Evolutionary conservation across 768 basidiomycete species (phyloP), one percentile per base, ranked within the genome.

Genomic region (Boletus rubropictus): DNA sequence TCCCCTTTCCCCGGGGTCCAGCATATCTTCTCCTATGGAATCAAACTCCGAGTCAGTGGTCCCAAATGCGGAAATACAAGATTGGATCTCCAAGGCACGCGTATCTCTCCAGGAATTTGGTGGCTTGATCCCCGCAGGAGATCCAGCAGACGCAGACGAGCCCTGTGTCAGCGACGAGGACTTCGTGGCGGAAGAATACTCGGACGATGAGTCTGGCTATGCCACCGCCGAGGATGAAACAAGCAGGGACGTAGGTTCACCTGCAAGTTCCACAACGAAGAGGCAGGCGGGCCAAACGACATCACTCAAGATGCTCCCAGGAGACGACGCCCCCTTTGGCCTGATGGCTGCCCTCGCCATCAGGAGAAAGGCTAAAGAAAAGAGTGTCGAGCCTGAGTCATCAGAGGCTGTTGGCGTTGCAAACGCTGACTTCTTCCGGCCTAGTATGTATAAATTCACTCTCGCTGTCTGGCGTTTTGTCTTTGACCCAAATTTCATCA

Each of bases 71-170:
- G 82, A 79, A 42, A 78, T 88, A 37, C 76, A 80, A 53, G 80
- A 85, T 50, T 90, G 88, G 88, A 81, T 90, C 46, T 72, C 80
- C 7, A 84, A 81, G 61, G 87, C 87, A 0, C 77, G 80, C 42
- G 77, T 81, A 49, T 82, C 78, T 31, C 71, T 89, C 39, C 73
- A 79, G 46, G 80, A 84, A 46, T 84, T 86, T 50, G 84, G 79
- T 11, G 77, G 74, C 14, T 79, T 80, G 59, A 80, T 88, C 48
- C 81, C 75, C 29, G 75, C 80, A 50, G 81, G 77, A 25, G 80
- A 79, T 41, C 71, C 78, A 71, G 43, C 64, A 78, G 78, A 78
- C 22, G 72, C 73, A 45, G 74, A 73, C 39, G 52, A 59, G 17
- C 6, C 27, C 14, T 45, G 46, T 46, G 69, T 65, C 17, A 72